These are phyloP conservation scores for Ammopiptanthus mongolicus DNA, from an alignment of 306 rosid genomes.

Conservation along the genomic window DNA sequence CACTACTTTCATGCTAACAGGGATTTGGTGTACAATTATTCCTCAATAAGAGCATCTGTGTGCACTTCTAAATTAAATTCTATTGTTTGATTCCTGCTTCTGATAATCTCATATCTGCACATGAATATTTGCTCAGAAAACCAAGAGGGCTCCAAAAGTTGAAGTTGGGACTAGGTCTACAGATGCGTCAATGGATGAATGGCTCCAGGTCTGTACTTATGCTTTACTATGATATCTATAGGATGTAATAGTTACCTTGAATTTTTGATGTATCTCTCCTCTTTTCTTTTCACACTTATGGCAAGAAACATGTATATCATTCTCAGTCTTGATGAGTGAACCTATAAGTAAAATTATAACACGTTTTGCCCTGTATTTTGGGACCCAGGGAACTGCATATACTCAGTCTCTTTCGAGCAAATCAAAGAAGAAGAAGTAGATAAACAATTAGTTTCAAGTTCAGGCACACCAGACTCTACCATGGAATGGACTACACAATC, in stretches of 20 bases:
- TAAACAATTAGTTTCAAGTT: conserved; percentile 24
- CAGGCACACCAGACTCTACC: conserved; percentile 43
- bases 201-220: conserved; percentile 76
- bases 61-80: not conserved
- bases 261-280: not conserved
- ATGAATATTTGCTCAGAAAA: conserved; percentile 49
- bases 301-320: not conserved
- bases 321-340: not conserved
- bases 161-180: conserved; percentile 83
- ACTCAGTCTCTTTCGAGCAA: conserved; percentile 51
- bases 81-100: not conserved
- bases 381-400: conserved; percentile 81
- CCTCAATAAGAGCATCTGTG: not conserved
- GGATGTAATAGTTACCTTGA: conserved; percentile 1
- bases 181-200: conserved; percentile 80
- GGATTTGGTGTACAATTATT: not conserved
- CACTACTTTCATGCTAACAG: not conserved
- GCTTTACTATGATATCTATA: not conserved
- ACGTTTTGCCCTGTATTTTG: conserved; percentile 16
- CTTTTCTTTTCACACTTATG: not conserved
- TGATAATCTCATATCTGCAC: not conserved
- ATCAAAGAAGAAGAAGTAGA: conserved; percentile 87
- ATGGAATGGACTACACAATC: conserved; percentile 37
- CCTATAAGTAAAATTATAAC: not conserved
- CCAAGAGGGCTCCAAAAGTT: conserved; percentile 87